Evolutionary conservation across 768 basidiomycete genomes (phyloP), one percentile per base, ranked within the genome.

Genomic region (Galerina sulciceps): DNA sequence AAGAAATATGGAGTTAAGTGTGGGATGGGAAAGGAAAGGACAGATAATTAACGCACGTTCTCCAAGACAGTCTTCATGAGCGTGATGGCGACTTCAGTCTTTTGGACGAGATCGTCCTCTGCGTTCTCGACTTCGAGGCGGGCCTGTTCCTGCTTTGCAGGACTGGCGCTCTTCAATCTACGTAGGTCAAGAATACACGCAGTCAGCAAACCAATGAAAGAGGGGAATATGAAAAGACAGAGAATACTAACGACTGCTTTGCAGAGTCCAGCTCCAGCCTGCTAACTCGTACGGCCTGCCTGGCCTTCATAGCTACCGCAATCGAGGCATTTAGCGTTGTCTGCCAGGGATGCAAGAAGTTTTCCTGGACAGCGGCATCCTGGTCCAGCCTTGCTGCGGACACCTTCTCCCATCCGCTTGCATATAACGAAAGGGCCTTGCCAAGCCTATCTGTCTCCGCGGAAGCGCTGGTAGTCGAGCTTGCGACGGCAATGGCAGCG

Each of bases 1-100:
- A 13, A 36, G n/a, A 20, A 23, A 22, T 34, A 55, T 15, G 10
- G 36, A 37, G 2, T 23, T 17, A 23, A 17, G 45, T 22, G 41
- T 35, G 9, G 22, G 13, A 48, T 11, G n/a, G 15, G 42, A 20
- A 10, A 57, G 49, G 35, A 60, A 44, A 35, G 63, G 31, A 45
- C 9, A 40, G 8, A 10, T 37, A 41, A 55, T 45, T 50, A n/a
- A 80, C 91, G 54, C 63, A 97, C 96, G 75, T 98, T 98, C 67
- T 99, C 96, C 38, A 99, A 82, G 14, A 99, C 96, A n/a, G 93
- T 90, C 81, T 96, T 96, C 95, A 97, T 96, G 43, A 94, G 83
- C 2, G 91, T 92, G 66, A 97, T 97, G 1, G 96, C 96, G 31
- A 96, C 91, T 73, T 99, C 97, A 20, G 97, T 99, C 81, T 94